These are phyloP conservation scores for Pseudognaphalium luteoalbum DNA, from an alignment of 129 eudicot genomes.

Conservation along the genomic window DNA sequence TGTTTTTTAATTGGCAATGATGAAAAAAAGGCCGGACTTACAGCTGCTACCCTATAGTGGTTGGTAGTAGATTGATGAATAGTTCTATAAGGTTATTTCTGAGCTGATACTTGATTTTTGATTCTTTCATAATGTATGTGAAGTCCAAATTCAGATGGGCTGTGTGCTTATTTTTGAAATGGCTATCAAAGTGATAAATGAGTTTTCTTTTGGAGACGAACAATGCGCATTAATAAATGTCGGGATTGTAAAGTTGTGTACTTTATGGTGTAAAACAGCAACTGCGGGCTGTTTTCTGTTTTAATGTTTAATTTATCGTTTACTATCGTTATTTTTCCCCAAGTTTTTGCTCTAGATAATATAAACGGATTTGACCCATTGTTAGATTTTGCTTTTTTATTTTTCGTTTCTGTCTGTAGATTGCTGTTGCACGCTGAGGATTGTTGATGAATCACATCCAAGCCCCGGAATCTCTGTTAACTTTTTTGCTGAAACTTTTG, in stretches of 20 bases:
- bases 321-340: background rate
- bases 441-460: slow-evolving; percentile 66
- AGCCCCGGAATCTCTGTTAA: slow-evolving; percentile 55
- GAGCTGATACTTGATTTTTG: slow-evolving; percentile 33
- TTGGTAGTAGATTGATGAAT: slow-evolving; percentile 75
- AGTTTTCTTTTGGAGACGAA: background rate
- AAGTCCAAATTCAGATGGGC: background rate
- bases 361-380: background rate
- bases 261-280: background rate
- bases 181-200: background rate
- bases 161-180: slow-evolving; percentile 1
- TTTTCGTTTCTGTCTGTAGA: slow-evolving; percentile 44
- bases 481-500: slow-evolving; percentile 72
- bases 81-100: slow-evolving; percentile 45
- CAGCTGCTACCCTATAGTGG: slow-evolving; percentile 44
- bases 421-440: slow-evolving; percentile 57
- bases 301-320: background rate
- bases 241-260: no score
- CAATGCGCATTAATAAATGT: no score
- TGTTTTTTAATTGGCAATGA: slow-evolving; percentile 40
- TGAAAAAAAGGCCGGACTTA: slow-evolving; percentile 79
- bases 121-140: background rate
- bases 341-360: background rate
- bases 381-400: slow-evolving; percentile 3
- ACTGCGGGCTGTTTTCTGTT: background rate